Conservation (phyloP, 2,329 filamentous ascomycete genomes). For the Plectosphaerella cucumerina region DNA sequence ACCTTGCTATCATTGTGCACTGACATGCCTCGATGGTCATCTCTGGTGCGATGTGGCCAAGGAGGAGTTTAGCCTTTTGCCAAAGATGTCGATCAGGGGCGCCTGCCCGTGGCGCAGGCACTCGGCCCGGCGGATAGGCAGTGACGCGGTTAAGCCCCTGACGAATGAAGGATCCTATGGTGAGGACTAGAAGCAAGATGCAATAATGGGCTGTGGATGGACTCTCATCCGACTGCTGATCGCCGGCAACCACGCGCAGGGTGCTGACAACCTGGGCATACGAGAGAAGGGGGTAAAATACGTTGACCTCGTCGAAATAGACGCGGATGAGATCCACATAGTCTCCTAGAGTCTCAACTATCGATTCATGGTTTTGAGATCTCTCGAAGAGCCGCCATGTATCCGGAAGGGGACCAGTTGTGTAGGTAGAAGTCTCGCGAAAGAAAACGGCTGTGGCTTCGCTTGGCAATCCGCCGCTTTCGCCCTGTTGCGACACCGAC, state of each 20-base stretch:
- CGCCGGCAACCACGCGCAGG: background rate
- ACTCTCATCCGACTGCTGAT: background rate
- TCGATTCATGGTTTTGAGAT: background rate
- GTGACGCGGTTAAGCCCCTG: constrained; percentile 4
- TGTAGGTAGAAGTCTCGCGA: background rate
- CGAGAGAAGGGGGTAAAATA: constrained; percentile 15
- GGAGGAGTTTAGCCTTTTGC: constrained; percentile 17
- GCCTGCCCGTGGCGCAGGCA: background rate
- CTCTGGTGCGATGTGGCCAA: constrained; percentile 14
- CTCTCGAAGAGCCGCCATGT: constrained; percentile 13
- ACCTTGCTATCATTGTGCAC: constrained; percentile 22
- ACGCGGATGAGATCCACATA: constrained; percentile 9
- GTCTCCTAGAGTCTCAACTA: background rate
- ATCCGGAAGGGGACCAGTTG: background rate
- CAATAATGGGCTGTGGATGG: constrained; percentile 5
- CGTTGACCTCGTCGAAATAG: constrained; percentile 21
- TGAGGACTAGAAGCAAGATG: constrained; percentile 11
- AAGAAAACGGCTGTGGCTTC: constrained; percentile 13
- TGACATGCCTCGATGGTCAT: constrained; percentile 18
- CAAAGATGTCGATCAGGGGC: constrained; percentile 10
- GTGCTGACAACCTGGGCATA: background rate
- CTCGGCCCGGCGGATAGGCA: background rate
- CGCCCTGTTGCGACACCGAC: background rate
- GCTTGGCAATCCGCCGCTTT: background rate
- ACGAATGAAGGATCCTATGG: constrained; percentile 9